Conservation (phyloP, 495 filamentous ascomycete species). For the Acidomyces sp. region DNA sequence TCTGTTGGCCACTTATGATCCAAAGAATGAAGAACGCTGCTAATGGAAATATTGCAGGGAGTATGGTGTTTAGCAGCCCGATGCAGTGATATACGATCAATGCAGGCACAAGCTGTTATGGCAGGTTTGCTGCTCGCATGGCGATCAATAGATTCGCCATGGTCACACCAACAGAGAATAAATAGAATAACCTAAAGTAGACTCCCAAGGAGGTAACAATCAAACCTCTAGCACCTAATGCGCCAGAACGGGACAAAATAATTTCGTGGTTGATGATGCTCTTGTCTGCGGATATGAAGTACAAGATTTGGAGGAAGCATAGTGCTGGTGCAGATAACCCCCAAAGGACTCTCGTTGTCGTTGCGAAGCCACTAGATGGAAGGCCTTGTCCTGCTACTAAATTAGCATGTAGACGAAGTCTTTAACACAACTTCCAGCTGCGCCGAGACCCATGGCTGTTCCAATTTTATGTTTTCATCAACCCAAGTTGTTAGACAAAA, state of each 20-base stretch:
- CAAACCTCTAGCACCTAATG: slow-evolving; percentile 14
- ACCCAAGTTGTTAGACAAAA: slow-evolving; percentile 21
- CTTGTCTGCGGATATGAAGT: slow-evolving; percentile 11
- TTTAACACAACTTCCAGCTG: slow-evolving; percentile 17
- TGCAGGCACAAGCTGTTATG: slow-evolving; percentile 15
- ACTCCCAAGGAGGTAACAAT: slow-evolving; percentile 18
- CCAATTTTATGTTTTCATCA: slow-evolving; percentile 18
- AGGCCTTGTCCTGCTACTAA: slow-evolving; percentile 12
- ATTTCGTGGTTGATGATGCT: not conserved
- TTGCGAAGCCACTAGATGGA: slow-evolving; percentile 7
- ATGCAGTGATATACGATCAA: slow-evolving; percentile 13
- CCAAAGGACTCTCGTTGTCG: slow-evolving; percentile 12
- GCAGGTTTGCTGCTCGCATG: slow-evolving; percentile 17
- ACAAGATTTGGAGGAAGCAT: slow-evolving; percentile 15
- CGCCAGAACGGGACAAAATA: slow-evolving; percentile 1
- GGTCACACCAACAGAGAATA: slow-evolving; percentile 17
- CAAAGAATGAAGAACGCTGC: slow-evolving; percentile 13
- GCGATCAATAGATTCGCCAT: slow-evolving; percentile 14
- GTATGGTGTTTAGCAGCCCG: slow-evolving; percentile 24
- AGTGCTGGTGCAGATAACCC: slow-evolving; percentile 4
- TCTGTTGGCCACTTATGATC: slow-evolving; percentile 4
- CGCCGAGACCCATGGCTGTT: slow-evolving; percentile 11
- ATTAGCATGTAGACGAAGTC: slow-evolving; percentile 23
- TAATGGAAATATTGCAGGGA: slow-evolving; percentile 13
- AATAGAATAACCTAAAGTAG: slow-evolving; percentile 19